phyloP scores from a whole-genome alignment of 164 flowering plant genomes.

The Macadamia tetraphylla region DNA sequence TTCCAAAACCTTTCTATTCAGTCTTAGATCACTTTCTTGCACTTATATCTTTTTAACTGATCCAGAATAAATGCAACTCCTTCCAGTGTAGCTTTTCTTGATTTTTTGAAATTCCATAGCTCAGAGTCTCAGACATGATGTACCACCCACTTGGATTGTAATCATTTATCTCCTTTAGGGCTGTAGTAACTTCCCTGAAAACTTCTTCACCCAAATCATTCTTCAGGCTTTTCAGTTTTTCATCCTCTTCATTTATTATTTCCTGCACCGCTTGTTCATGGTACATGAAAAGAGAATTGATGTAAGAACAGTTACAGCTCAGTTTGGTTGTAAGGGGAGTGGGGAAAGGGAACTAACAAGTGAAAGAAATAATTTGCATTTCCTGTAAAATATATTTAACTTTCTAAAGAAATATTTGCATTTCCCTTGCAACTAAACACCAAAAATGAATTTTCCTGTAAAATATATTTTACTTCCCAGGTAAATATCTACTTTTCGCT shows the following conservation, averaged over 20 bases:
- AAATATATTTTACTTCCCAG: too few relatives aligned
- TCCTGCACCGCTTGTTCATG: conserved; percentile 21
- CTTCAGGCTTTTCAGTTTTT: conserved; percentile 33
- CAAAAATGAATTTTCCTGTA: too few relatives aligned
- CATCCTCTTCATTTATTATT: conserved; percentile 46
- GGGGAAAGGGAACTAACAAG: too few relatives aligned
- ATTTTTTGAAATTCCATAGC: conserved; percentile 46
- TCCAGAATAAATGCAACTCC: conserved; percentile 25
- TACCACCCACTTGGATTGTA: conserved; percentile 61
- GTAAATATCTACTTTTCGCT: too few relatives aligned
- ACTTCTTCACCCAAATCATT: conserved; percentile 36
- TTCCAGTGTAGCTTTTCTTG: conserved; percentile 41
- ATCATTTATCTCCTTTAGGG: conserved; percentile 44
- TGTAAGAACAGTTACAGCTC: too few relatives aligned
- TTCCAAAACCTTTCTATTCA: too few relatives aligned
- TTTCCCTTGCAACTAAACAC: too few relatives aligned
- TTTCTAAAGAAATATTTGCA: too few relatives aligned
- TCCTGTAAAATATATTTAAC: too few relatives aligned
- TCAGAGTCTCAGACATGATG: conserved; percentile 22
- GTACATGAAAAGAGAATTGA: too few relatives aligned
- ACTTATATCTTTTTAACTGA: conserved; percentile 24
- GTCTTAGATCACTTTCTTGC: conserved; percentile 12
- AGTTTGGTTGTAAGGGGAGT: too few relatives aligned
- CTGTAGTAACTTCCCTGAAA: conserved; percentile 33
- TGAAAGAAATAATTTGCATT: too few relatives aligned